Percentiles rank a stretch among this genome's conserved stretches.
Conservation (phyloP, 2,329 filamentous ascomycete genomes). For the Trichoderma sp. region DNA sequence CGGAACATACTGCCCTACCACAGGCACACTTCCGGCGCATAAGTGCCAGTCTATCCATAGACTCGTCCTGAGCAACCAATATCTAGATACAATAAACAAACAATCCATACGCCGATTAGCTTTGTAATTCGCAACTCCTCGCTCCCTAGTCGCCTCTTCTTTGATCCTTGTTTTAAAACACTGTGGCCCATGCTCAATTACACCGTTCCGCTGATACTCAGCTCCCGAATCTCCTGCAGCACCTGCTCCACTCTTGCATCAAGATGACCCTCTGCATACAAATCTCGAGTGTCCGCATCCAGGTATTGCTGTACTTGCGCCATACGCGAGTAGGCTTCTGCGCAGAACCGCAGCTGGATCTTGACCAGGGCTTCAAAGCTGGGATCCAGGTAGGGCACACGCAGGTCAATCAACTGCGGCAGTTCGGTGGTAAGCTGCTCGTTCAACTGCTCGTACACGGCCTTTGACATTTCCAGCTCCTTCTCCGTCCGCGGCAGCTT, state of each 20-base stretch:
- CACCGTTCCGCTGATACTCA: slow-evolving; percentile 81
- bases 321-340: slow-evolving; percentile 96
- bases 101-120: slow-evolving; percentile 29
- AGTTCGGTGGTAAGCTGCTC: slow-evolving; percentile 91
- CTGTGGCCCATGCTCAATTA: slow-evolving; percentile 32
- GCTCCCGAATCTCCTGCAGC: slow-evolving; percentile 90
- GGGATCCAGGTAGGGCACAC: slow-evolving; percentile 94
- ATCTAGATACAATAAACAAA: slow-evolving; percentile 28
- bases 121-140: slow-evolving; percentile 20
- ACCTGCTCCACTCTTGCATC: slow-evolving; percentile 93
- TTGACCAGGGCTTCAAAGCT: slow-evolving; percentile 98
- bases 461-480: slow-evolving; percentile 91
- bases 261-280: slow-evolving; percentile 90
- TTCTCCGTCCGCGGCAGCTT: slow-evolving; percentile 95
- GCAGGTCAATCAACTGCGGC: slow-evolving; percentile 92
- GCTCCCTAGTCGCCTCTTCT: background rate
- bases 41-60: slow-evolving; percentile 28
- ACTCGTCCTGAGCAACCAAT: slow-evolving; percentile 25
- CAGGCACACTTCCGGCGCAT: background rate
- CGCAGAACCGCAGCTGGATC: slow-evolving; percentile 96
- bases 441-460: slow-evolving; percentile 93
- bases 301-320: slow-evolving; percentile 98
- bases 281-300: slow-evolving; percentile 89
- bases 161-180: background rate
- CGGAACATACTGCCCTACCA: background rate